Conservation (phyloP, 2,329 filamentous ascomycete species). For the Aspergillus ochraceoroseus region DNA sequence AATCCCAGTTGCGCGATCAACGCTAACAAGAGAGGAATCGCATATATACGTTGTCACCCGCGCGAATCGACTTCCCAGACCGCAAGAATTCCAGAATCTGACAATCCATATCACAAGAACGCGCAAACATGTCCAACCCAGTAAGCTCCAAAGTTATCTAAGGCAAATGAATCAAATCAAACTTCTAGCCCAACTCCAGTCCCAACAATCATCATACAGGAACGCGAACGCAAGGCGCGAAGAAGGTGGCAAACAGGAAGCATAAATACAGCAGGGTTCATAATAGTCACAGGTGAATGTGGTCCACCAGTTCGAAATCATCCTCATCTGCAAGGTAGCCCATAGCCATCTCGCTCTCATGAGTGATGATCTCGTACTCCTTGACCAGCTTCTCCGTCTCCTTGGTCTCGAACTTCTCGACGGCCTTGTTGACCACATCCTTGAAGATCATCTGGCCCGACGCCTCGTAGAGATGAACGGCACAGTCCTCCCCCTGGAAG, state of each 20-base stretch:
- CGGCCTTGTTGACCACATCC: constrained; percentile 53
- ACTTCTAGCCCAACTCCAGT: constrained; percentile 14
- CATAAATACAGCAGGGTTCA: neutral
- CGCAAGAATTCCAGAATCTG: neutral
- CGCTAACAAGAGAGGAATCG: constrained; percentile 1
- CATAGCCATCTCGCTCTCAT: constrained; percentile 31
- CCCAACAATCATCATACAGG: constrained; percentile 11
- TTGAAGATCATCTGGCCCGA: constrained; percentile 55
- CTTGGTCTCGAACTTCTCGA: constrained; percentile 56
- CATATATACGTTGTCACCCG: constrained; percentile 1
- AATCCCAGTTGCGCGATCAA: neutral
- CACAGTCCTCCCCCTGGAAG: constrained; percentile 46
- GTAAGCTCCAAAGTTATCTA: constrained; percentile 8
- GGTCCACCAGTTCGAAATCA: constrained; percentile 43
- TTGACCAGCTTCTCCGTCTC: constrained; percentile 58
- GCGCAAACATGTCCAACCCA: constrained; percentile 1
- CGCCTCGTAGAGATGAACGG: constrained; percentile 52
- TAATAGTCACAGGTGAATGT: constrained; percentile 27
- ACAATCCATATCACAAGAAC: no score
- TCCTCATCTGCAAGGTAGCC: constrained; percentile 36
- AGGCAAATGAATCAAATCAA: constrained; percentile 6
- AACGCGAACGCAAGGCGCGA: constrained; percentile 1
- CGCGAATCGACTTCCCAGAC: constrained; percentile 2
- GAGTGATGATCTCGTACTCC: constrained; percentile 55
- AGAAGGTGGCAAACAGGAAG: neutral